Conservation (phyloP, 2,329 filamentous ascomycete genomes). For the Hansfordia pulvinata region DNA sequence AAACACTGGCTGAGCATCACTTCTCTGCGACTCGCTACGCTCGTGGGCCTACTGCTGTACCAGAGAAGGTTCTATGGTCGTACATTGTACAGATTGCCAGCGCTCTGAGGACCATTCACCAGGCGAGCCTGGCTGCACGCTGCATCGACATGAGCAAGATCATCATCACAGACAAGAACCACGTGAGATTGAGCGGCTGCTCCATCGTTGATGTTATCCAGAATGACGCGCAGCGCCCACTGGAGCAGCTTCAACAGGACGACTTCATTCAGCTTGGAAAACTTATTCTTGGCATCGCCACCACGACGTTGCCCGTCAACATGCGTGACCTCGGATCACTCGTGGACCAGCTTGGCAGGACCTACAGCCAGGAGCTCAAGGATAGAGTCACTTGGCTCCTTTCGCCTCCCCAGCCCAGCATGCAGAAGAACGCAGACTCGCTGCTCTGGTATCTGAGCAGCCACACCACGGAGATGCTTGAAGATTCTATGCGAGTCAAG, state of each 20-base stretch:
- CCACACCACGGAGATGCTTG: no score
- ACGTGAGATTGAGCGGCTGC: conserved; percentile 78
- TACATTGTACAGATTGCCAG: conserved; percentile 88
- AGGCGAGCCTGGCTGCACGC: conserved; percentile 66
- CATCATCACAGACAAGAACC: conserved; percentile 78
- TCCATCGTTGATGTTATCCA: conserved; percentile 82
- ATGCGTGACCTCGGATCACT: conserved; percentile 52
- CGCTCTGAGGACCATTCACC: conserved; percentile 76
- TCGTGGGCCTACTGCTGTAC: conserved; percentile 32
- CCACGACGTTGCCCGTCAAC: conserved; percentile 42
- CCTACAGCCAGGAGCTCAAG: conserved; percentile 66
- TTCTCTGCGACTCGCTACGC: conserved; percentile 36
- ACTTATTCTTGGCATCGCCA: conserved; percentile 70
- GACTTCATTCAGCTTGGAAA: conserved; percentile 78
- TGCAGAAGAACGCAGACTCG: conserved; percentile 60
- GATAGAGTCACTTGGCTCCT: conserved; percentile 76
- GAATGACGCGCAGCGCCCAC: conserved; percentile 54
- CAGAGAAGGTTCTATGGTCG: conserved; percentile 73
- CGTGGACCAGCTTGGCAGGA: conserved; percentile 63
- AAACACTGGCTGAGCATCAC: conserved; percentile 78
- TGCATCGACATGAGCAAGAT: conserved; percentile 83
- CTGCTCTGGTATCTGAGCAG: conserved; percentile 68
- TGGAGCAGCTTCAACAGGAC: conserved; percentile 72
- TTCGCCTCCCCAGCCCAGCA: conserved; percentile 40
- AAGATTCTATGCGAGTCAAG: conserved; percentile 61